A percentile compares a stretch with the other conserved stretches of the same genome.
phyloP scores from a whole-genome alignment of 352 stramenopile genomes.

The Globisporangium echinulatum region DNA sequence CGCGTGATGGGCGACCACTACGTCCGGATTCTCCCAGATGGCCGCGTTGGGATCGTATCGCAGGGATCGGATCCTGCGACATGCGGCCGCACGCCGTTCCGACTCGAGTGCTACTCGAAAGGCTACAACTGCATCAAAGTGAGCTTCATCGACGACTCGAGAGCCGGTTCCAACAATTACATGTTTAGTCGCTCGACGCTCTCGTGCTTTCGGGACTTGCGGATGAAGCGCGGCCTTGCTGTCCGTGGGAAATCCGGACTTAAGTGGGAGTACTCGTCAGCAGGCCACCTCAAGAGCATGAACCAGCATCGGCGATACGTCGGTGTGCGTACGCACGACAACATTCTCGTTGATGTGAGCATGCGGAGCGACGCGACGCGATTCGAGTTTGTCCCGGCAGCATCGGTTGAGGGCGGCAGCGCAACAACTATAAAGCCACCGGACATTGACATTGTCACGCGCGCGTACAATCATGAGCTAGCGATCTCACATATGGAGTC shows the following conservation, averaged over 20 bases:
- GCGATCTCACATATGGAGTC: conserved; percentile 65
- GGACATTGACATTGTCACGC: conserved; percentile 70
- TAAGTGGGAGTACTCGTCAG: conserved; percentile 78
- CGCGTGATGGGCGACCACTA: conserved; percentile 71
- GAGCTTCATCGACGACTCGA: conserved; percentile 68
- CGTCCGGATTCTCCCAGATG: conserved; percentile 38
- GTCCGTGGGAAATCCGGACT: conserved; percentile 61
- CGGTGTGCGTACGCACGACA: conserved; percentile 52
- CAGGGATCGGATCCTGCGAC: conserved; percentile 33
- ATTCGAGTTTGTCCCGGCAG: conserved; percentile 71
- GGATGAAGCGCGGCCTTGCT: conserved; percentile 60
- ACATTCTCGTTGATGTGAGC: conserved; percentile 74
- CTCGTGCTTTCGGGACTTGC: conserved; percentile 78
- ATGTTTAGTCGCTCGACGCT: conserved; percentile 86
- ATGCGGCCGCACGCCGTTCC: conserved; percentile 60
- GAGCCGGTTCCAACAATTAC: conserved; percentile 31
- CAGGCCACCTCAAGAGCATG: conserved; percentile 82
- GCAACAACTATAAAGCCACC: conserved; percentile 26
- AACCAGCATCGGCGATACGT: conserved; percentile 86
- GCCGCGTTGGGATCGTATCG: conserved; percentile 48
- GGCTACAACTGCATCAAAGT: conserved; percentile 86
- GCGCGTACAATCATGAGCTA: conserved; percentile 66
- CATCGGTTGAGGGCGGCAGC: conserved; percentile 17
- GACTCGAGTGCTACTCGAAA: conserved; percentile 68
- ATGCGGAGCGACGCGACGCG: conserved; percentile 77